These are phyloP conservation scores for Solanum hybrid DNA, from an alignment of 305 asterid species.

Conservation along the genomic window DNA sequence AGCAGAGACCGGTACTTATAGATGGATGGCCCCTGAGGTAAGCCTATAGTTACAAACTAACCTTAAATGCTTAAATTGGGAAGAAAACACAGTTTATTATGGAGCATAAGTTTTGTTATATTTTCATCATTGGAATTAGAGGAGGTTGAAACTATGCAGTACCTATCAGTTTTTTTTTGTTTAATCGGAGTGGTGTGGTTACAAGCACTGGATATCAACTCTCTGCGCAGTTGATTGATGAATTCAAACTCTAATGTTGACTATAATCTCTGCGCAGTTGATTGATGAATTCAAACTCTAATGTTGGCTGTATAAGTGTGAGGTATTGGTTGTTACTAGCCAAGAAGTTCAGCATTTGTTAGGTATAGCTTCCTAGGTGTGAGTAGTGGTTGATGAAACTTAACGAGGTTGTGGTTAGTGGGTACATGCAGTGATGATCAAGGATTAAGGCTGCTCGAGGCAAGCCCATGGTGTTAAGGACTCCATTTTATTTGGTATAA, in stretches of 20 bases:
- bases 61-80: background rate
- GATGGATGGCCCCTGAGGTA: constrained; percentile 99
- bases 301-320: background rate
- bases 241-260: background rate
- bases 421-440: background rate
- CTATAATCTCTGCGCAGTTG: background rate
- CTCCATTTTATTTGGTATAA: background rate
- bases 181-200: background rate
- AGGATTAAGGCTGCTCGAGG: background rate
- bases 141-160: background rate
- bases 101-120: background rate
- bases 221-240: background rate
- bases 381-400: background rate
- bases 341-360: background rate
- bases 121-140: background rate
- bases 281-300: background rate
- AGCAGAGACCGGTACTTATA: constrained; percentile 95
- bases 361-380: background rate
- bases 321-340: background rate
- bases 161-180: background rate
- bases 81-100: background rate
- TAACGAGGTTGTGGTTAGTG: background rate
- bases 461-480: background rate
- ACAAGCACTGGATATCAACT: background rate
- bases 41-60: background rate